Evolutionary conservation across 148 eudicot species (phyloP), one percentile per base, ranked within the genome.

Genomic region (Rhododendron ovatum): DNA sequence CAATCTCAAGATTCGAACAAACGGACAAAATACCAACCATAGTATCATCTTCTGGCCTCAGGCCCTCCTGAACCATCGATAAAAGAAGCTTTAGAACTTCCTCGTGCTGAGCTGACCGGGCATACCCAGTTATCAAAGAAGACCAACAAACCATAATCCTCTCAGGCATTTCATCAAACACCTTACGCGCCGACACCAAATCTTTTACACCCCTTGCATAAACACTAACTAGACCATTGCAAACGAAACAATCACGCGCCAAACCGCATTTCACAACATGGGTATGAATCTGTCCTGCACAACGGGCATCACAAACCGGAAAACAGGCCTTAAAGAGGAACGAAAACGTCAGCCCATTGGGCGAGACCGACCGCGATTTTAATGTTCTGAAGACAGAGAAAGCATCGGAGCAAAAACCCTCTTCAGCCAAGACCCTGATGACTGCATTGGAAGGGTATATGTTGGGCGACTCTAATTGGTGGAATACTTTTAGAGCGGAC

Each of bases 81-180:
- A 88, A 78, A 89, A 94, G 90, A 50, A 95, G 65, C 65, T 71
- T 76, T 85, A 95, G 89, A 73, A 91, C 98, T 81, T 92, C 92
- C 86, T 90, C 92, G 1, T 90, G 86, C 80, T 85, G 80, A 26
- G 93, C 94, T 2, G 84, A 87, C 82, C 85, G 89, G 59, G 96
- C 96, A 88, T 84, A 94, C 65, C 91, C 94, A 85, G 91, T 88
- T 88, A 92, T 93, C 89, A 94, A 90, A 87, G 91, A 89, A 78
- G 94, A 93, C 98, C 98, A 90, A 89, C 84, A 88, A 30, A 89
- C 92, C 88, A 83, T 45, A 76, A 88, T 87, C 87, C 85, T 94
- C 7, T 93, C 95, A 83, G 92, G 89, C 92, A 94, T 92, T 90
- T 93, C 95, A 88, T 94, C 94, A 69, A 95, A 94, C 93, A 93